Conservation (phyloP, 257 asterid species). For the Solanum medicagineum region DNA sequence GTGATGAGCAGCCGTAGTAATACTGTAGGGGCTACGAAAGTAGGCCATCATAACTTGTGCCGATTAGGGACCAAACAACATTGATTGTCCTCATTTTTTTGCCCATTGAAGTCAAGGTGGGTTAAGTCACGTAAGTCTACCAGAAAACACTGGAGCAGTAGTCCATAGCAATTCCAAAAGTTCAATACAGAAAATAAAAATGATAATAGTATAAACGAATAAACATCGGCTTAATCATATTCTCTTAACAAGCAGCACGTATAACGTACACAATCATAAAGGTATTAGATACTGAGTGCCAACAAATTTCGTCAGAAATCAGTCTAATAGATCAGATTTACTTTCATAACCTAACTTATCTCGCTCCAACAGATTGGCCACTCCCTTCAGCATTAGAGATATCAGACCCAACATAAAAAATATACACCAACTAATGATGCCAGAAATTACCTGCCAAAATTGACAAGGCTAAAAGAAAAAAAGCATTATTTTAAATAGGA, state of each 20-base stretch:
- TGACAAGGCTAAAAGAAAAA: background rate
- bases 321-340: background rate
- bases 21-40: background rate
- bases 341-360: background rate
- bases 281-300: background rate
- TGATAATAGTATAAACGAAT: background rate
- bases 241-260: background rate
- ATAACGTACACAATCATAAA: background rate
- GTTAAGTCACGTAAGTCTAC: background rate
- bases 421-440: conserved; percentile 20
- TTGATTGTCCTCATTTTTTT: background rate
- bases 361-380: background rate
- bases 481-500: background rate
- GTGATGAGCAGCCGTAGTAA: background rate
- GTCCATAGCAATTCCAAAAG: background rate
- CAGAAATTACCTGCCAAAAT: conserved; percentile 13
- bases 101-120: background rate
- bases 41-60: background rate
- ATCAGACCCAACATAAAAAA: conserved; percentile 4
- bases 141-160: background rate
- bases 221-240: background rate
- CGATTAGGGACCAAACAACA: background rate
- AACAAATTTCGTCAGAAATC: background rate
- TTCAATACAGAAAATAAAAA: background rate
- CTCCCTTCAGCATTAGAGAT: background rate